These are phyloP conservation scores for Penicillium manginii DNA, from an alignment of 495 filamentous ascomycete species.

Conservation along the genomic window DNA sequence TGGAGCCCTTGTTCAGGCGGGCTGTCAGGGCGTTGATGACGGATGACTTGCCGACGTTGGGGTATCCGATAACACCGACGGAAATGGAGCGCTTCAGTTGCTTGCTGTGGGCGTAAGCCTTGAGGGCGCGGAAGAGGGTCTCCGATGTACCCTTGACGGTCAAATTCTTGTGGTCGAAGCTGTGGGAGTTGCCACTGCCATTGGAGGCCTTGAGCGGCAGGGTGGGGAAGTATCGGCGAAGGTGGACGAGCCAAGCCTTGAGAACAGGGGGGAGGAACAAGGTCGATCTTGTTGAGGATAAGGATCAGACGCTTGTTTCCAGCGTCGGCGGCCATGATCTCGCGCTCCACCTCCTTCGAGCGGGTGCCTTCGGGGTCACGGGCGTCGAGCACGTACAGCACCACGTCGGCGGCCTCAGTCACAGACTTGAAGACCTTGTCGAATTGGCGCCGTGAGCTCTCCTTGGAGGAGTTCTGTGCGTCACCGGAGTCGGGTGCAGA, in stretches of 20 bases:
- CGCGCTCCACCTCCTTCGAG: slow-evolving; percentile 85
- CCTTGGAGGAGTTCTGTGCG: slow-evolving; percentile 51
- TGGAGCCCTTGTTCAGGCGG: slow-evolving; percentile 68
- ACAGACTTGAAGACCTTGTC: slow-evolving; percentile 97
- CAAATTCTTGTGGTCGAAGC: slow-evolving; percentile 88
- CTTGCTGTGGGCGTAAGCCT: slow-evolving; percentile 82
- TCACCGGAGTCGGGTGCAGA: slow-evolving; percentile 33
- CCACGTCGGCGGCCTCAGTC: slow-evolving; percentile 84
- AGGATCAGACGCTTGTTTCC: slow-evolving; percentile 90
- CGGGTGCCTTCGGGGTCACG: slow-evolving; percentile 90
- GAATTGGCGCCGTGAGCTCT: slow-evolving; percentile 81
- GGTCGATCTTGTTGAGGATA: slow-evolving; percentile 96
- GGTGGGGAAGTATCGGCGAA: slow-evolving; percentile 91
- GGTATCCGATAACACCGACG: slow-evolving; percentile 94
- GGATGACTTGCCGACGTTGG: slow-evolving; percentile 96
- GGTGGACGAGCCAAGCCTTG: slow-evolving; percentile 80
- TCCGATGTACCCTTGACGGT: slow-evolving; percentile 85
- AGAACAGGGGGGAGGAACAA: slow-evolving; percentile 81
- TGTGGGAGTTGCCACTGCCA: slow-evolving; percentile 82
- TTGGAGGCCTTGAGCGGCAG: slow-evolving; percentile 86
- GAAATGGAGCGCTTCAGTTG: slow-evolving; percentile 87
- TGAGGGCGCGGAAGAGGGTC: slow-evolving; percentile 87
- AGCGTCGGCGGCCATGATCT: slow-evolving; percentile 80
- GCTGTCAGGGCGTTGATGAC: slow-evolving; percentile 93
- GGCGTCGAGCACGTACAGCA: slow-evolving; percentile 94